These are phyloP conservation scores for Stromatinia cepivora DNA, from an alignment of 2,329 filamentous ascomycete genomes.

Conservation along the genomic window DNA sequence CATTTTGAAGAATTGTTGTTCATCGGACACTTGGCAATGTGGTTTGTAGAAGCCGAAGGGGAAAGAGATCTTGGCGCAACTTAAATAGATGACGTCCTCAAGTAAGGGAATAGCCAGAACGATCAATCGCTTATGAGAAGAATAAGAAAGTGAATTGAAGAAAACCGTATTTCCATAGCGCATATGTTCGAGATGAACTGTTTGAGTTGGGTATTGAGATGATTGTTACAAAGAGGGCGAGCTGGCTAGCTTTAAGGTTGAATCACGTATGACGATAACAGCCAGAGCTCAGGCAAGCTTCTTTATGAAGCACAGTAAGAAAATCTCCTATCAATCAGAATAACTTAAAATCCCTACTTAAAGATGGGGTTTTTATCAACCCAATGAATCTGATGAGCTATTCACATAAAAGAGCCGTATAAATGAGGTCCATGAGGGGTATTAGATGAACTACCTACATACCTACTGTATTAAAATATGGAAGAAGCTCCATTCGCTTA, in stretches of 20 bases:
- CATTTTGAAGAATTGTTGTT: not conserved
- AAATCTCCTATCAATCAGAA: not conserved
- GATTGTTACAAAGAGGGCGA: constrained; percentile 10
- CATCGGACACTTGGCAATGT: not conserved
- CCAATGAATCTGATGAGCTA: not conserved
- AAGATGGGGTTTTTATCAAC: not conserved
- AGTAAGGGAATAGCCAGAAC: not conserved
- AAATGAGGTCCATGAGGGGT: not conserved
- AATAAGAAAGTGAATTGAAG: not conserved
- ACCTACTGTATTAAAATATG: not conserved
- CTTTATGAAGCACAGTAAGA: not conserved
- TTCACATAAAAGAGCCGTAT: not conserved
- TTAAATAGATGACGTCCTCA: not conserved
- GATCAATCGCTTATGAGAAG: not conserved
- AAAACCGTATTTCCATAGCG: not conserved
- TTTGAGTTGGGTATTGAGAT: not conserved
- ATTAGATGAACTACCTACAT: not conserved
- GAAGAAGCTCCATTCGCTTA: constrained; percentile 42
- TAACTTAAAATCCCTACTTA: not conserved
- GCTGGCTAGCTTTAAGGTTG: not conserved
- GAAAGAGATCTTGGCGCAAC: not conserved
- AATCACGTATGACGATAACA: not conserved
- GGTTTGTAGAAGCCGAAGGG: not conserved
- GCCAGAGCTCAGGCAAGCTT: constrained; percentile 8
- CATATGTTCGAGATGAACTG: not conserved